Base-by-base conservation (phyloP, 495 filamentous ascomycete species). In the Penicillium verhagenii region DNA sequence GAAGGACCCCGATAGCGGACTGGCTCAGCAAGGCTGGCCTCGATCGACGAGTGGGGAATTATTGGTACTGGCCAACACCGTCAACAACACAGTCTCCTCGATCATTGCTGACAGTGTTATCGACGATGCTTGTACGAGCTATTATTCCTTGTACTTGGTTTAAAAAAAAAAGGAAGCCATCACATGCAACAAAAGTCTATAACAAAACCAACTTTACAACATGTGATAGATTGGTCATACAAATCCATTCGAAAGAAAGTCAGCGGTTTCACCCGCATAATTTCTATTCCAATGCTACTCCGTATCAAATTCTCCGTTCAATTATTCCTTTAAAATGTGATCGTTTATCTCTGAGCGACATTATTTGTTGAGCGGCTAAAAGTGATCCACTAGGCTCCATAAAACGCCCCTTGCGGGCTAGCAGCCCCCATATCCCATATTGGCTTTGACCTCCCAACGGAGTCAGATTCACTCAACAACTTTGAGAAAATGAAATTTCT, bases 381-480 rank as follows among this genome's bases (percentile, higher is more conserved):
- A n/a, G 11, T 35, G 33, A 14, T 13, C 33, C 33, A 35, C 39
- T 43, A 0, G 39, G 39, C 18, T 14, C 39, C 33, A 35, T 35
- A 16, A 43, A 20, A 43, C 1, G 0, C 39, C 31, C 45, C 45
- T 47, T 47, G 1, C 45, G 18, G n/a, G 45, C 45, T 47, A 47
- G 45, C 14, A 25, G 24, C 45, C 16, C n/a, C n/a, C n/a, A n/a
- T n/a, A n/a, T n/a, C n/a, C 45, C 45, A 47, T 47, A 18, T 47
- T 16, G 45, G 21, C 45, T 18, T 47, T 33, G 4, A 33, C 45
- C 28, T 29, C 10, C 25, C 25, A 14, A 18, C 16, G 21, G 13
- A 28, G 18, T 33, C 25, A n/a, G n/a, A n/a, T n/a, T n/a, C n/a
- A 28, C 23, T 47, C 18, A 47, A 28, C 45, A 29, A 47, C 23